Base-by-base conservation (phyloP, 2,329 filamentous ascomycete genomes). In the Penicillium sp. region DNA sequence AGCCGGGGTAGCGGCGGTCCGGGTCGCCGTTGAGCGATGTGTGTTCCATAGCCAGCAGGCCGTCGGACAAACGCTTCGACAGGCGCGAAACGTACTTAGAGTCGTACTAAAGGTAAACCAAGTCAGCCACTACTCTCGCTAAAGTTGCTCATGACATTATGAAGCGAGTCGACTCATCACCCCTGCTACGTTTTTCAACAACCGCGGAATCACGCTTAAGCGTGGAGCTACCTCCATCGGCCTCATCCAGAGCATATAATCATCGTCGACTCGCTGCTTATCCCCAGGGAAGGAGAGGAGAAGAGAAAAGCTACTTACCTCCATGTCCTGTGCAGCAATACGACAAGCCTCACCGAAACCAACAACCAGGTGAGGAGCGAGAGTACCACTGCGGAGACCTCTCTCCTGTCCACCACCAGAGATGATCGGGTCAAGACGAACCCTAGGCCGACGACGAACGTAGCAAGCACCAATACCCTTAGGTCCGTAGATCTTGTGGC, bases 381-480 rank as follows among this genome's bases (percentile, higher is more conserved):
- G 84, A 5, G 95, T 99, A 66, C 95, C 95, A 77, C 94, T 98
- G 76, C 95, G 89, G 66, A 99, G 82, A 69, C 95, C 95, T 83
- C 95, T 87, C 83, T 99, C 95, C 77, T 99, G 95, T 6, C 95
- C 95, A 79, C 95, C 95, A 64, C 95, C 95, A 60, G 88, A 96
- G 81, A 99, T 99, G 75, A 99, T 90, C 55, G 95, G 95, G 63
- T 99, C 95, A 61, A 99, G 83, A 78, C 95, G 91, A 69, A 99
- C 95, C 76, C 94, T 89, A 1, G 95, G 95, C 61, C 95, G 87
- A 81, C 95, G 88, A 73, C 95, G 90, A 53, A 99, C 92, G 74
- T 94, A 99, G 81, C 95, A 99, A 62, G 95, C 95, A 62, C 95
- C 95, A 61, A 99, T 91, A 38, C 95, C 95, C 84, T 97, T 99